Evolutionary conservation across 108 stramenopile species (phyloP).

Genomic region (Nannochloropsis gaditana): DNA sequence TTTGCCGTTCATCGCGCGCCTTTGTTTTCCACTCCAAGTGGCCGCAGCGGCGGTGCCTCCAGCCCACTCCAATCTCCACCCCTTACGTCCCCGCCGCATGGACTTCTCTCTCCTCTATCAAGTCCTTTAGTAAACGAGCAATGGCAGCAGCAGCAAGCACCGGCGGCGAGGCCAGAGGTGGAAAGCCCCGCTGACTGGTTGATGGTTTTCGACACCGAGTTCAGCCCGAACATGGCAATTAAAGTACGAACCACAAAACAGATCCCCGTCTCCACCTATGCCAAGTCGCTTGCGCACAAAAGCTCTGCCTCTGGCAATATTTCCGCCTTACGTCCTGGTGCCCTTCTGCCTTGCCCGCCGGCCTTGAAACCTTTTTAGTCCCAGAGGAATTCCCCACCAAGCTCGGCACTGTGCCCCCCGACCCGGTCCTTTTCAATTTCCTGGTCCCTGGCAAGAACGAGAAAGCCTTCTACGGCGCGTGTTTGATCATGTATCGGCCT

Average conservation of each 20-base stretch:
- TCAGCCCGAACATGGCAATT: neutral
- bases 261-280: neutral
- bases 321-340: neutral
- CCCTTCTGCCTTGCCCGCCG: constrained; percentile 7
- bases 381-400: neutral
- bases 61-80: too few relatives aligned
- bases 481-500: neutral
- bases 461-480: neutral
- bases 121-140: neutral
- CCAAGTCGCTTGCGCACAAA: neutral
- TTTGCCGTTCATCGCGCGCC: neutral
- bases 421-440: neutral
- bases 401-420: neutral
- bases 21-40: neutral
- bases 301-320: neutral
- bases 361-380: neutral
- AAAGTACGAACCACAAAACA: neutral
- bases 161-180: neutral
- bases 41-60: too few relatives aligned
- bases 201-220: neutral
- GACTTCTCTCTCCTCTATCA: neutral
- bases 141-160: constrained; percentile 5
- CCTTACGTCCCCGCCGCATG: neutral
- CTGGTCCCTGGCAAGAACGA: neutral
- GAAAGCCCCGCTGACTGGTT: constrained; percentile 4